Evolutionary conservation across 2,329 filamentous ascomycete genomes (phyloP).

Genomic region (Leptographium procerum): DNA sequence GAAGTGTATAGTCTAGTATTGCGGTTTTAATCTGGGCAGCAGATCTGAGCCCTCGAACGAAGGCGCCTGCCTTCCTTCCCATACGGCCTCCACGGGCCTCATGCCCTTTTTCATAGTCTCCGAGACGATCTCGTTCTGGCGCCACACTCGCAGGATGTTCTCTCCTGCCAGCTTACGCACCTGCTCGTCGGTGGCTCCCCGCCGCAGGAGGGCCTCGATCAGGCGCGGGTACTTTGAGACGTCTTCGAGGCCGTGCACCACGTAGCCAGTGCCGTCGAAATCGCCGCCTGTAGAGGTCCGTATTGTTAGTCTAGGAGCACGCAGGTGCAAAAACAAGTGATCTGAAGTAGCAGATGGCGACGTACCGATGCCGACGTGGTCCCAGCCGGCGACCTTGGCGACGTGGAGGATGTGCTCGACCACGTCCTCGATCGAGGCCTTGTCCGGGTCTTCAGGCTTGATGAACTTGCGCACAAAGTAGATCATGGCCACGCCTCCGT

Average conservation of each 20-base stretch:
- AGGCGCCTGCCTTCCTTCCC: not conserved
- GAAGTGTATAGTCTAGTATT: not conserved
- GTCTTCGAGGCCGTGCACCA: not conserved
- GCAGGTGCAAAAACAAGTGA: no score
- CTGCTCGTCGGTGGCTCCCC: slow-evolving; percentile 4
- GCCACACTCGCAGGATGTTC: slow-evolving; percentile 4
- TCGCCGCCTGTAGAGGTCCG: not conserved
- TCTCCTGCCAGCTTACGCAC: not conserved
- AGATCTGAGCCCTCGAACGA: not conserved
- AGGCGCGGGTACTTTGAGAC: slow-evolving; percentile 1
- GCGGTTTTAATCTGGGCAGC: not conserved
- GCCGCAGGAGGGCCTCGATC: not conserved
- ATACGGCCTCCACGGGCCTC: not conserved
- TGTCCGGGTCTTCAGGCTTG: not conserved
- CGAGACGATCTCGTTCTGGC: not conserved
- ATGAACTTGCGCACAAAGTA: not conserved
- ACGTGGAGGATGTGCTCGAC: slow-evolving; percentile 74
- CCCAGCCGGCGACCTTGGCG: slow-evolving; percentile 69
- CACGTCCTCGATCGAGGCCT: slow-evolving; percentile 28
- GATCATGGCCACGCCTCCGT: slow-evolving; percentile 4
- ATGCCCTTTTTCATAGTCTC: not conserved
- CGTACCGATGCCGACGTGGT: slow-evolving; percentile 64
- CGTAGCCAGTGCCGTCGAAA: not conserved
- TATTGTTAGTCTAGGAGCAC: no score
- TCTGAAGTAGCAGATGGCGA: no score